Evolutionary conservation across 164 flowering plant genomes (phyloP).

Genomic region (Magnolia changhungtana): DNA sequence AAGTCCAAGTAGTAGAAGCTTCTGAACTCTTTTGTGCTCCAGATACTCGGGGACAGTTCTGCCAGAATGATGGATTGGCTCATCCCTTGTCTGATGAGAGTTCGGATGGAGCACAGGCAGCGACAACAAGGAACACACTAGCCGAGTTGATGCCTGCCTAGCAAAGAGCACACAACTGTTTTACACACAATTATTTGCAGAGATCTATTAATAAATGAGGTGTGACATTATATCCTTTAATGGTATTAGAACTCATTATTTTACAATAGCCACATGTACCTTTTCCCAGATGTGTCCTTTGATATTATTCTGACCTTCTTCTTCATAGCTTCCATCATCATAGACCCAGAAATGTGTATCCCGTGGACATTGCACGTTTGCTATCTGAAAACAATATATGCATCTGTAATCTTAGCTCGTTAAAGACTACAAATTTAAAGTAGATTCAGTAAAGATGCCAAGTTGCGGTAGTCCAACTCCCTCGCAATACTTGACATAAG

Average conservation of each 20-base stretch:
- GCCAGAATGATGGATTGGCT: slow-evolving; percentile 50
- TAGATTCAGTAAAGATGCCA: background rate
- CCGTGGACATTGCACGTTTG: slow-evolving; percentile 95
- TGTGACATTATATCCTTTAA: background rate
- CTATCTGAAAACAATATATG: slow-evolving; percentile 47
- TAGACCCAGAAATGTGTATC: slow-evolving; percentile 99
- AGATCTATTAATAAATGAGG: background rate
- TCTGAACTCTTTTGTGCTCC: slow-evolving; percentile 62
- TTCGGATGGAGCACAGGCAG: slow-evolving; percentile 76
- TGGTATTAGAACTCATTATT: background rate
- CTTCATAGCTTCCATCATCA: slow-evolving; percentile 97
- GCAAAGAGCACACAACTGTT: slow-evolving; percentile 25
- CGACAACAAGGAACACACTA: slow-evolving; percentile 66
- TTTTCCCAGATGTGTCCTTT: slow-evolving; percentile 96
- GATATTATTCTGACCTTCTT: slow-evolving; percentile 95
- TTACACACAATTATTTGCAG: background rate
- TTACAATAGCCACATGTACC: slow-evolving; percentile 33
- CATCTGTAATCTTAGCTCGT: background rate
- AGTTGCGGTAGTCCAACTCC: background rate
- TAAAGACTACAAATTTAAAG: background rate
- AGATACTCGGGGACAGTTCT: slow-evolving; percentile 62
- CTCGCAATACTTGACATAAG: background rate
- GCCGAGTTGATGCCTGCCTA: slow-evolving; percentile 70
- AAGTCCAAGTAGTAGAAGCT: slow-evolving; percentile 79
- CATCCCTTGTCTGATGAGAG: slow-evolving; percentile 45